Base-by-base conservation (phyloP, 208 protist species). In the Crithidia sp. region DNA sequence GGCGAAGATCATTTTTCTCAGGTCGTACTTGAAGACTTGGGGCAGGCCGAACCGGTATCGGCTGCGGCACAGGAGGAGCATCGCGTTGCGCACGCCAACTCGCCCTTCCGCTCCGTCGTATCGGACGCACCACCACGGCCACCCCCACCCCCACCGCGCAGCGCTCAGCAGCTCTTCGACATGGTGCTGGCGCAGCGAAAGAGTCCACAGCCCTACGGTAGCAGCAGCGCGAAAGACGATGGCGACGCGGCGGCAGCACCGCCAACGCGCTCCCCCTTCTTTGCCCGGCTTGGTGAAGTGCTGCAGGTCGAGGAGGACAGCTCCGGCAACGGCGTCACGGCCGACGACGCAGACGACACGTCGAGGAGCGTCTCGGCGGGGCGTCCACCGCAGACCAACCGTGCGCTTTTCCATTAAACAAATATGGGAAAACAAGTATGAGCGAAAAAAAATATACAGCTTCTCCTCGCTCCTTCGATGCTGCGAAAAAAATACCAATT, bases 91-190 rank as follows among this genome's bases (percentile, higher is more conserved):
- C 43, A 39, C 52, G 37, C 50, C 3, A 60, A 55, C 67, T 74
- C 67, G 16, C 74, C 74, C 16, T 74, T 71, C 16, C 60, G 59
- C 37, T 78, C 73, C 14, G 5, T 50, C 16, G 41, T 45, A 12
- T 37, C 14, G 9, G 55, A 71, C 5, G 47, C 6, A 2, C 14
- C 55, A 36, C 53, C 2, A 28, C 28, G 0, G 28, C 28, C 28
- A 28, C 28, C n/a, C n/a, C n/a, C 28, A 28, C 28, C 28, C 28
- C 28, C 28, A 4, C 74, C 62, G 14, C 63, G 40, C 45, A 70
- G 12, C 41, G 74, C 74, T 19, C 74, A 79, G 61, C 54, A 79
- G 39, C 67, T 79, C 40, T 79, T 79, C 36, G 74, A 79, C 53
- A 60, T 58, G 37, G 50, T 74, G 17, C 67, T 79, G 13, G 74